These are phyloP conservation scores for Polychytrium aggregatum DNA, from an alignment of 192 early-diverging fungal species.

Conservation along the genomic window DNA sequence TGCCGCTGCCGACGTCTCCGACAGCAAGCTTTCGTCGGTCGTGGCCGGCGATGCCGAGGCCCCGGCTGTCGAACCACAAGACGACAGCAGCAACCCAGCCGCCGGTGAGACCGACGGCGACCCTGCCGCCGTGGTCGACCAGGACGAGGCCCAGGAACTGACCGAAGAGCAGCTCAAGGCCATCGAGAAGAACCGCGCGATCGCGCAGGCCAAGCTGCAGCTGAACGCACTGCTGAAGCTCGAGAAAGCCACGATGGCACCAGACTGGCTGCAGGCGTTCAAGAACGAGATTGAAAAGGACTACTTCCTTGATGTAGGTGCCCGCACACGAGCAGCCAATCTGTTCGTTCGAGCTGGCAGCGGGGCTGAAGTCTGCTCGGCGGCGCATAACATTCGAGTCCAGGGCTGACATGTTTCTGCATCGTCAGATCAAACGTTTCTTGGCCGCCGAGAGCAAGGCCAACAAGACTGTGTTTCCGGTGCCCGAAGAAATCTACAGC, in stretches of 20 bases:
- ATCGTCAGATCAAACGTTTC: conserved; percentile 52
- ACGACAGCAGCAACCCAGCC: not conserved
- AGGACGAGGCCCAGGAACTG: too few species aligned
- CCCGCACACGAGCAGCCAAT: too few species aligned
- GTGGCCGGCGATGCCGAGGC: not conserved
- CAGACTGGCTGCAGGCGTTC: conserved; percentile 41
- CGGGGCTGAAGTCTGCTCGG: too few species aligned
- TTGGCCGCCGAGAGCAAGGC: conserved; percentile 41
- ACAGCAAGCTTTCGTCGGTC: not conserved
- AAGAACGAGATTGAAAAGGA: conserved; percentile 19
- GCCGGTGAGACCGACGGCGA: not conserved
- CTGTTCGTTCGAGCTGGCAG: too few species aligned
- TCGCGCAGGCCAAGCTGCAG: not conserved
- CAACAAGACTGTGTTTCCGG: conserved; percentile 59
- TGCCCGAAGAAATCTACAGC: conserved; percentile 62
- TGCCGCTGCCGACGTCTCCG: not conserved
- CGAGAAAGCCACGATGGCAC: conserved; percentile 49
- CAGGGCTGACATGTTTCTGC: too few species aligned
- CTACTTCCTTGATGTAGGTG: conserved; percentile 16
- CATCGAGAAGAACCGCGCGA: not conserved
- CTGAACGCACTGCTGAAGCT: conserved; percentile 4
- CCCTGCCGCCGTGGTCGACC: not conserved
- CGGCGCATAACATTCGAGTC: too few species aligned
- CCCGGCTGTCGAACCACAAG: not conserved
- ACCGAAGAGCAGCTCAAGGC: not conserved